Evolutionary conservation across 805 yeast species (phyloP).

Genomic region (Candida golubevii): DNA sequence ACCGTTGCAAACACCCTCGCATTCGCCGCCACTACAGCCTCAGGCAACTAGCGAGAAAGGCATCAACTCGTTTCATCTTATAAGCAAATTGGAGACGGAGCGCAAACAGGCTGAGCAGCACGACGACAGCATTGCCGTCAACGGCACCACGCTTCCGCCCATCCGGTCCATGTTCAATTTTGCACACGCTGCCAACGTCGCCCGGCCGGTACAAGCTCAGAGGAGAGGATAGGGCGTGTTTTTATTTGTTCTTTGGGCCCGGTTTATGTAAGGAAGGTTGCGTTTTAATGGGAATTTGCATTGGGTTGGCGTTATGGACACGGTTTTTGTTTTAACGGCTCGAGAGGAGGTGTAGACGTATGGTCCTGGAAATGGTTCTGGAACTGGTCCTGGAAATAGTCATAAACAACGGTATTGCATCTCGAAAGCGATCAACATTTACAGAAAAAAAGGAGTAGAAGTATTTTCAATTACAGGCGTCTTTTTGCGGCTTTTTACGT

Average conservation of each 20-base stretch:
- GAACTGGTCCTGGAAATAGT: too few relatives aligned
- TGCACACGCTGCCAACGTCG: not conserved
- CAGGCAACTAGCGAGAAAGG: constrained; percentile 14
- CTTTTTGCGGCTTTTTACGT: too few relatives aligned
- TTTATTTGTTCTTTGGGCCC: too few relatives aligned
- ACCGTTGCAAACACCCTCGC: constrained; percentile 47
- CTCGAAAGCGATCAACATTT: too few relatives aligned
- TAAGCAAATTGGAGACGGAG: constrained; percentile 25
- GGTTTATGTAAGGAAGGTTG: too few relatives aligned
- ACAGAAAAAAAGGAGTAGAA: not conserved
- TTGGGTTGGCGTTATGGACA: too few relatives aligned
- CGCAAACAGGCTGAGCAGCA: constrained; percentile 13
- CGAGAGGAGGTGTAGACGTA: too few relatives aligned
- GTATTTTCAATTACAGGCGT: not conserved
- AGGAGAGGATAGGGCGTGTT: not conserved
- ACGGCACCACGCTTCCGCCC: constrained; percentile 41
- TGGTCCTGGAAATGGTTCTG: too few relatives aligned
- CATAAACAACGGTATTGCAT: too few relatives aligned
- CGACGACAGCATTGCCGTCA: constrained; percentile 32
- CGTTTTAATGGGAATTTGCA: too few relatives aligned
- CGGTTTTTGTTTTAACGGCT: too few relatives aligned
- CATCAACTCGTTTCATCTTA: constrained; percentile 21
- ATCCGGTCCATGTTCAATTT: constrained; percentile 37
- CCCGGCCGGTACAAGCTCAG: not conserved
- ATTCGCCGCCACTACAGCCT: constrained; percentile 43